A percentile compares a stretch with the other conserved stretches of the same genome.
phyloP scores from a whole-genome alignment of 176 grass and related monocot genomes.

The Rhynchospora breviuscula region DNA sequence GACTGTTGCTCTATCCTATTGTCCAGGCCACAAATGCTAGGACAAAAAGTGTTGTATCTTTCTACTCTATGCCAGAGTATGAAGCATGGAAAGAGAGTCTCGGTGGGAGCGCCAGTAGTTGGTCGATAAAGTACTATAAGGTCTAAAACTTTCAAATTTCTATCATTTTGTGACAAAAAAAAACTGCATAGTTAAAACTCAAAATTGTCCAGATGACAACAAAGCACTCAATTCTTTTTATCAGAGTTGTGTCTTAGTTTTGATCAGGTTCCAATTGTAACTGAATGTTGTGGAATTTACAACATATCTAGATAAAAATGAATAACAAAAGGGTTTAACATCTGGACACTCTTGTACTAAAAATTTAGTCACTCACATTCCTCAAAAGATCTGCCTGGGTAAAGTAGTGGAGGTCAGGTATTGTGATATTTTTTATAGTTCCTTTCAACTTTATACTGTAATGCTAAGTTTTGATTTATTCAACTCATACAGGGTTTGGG shows the following conservation, averaged over 20 bases:
- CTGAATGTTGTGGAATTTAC: background rate
- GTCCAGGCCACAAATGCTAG: constrained; percentile 52
- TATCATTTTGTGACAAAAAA: background rate
- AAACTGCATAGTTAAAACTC: background rate
- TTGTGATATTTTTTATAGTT: background rate
- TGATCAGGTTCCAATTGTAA: background rate
- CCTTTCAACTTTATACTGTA: background rate
- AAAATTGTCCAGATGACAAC: background rate
- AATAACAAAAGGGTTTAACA: background rate
- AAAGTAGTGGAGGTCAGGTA: background rate
- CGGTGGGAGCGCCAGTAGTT: constrained; percentile 46
- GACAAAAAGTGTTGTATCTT: constrained; percentile 27
- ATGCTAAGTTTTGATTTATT: background rate
- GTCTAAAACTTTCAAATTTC: constrained; percentile 27
- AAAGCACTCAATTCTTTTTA: background rate
- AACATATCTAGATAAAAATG: background rate
- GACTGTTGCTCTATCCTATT: background rate
- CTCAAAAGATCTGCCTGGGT: background rate
- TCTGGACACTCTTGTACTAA: background rate
- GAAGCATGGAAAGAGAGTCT: constrained; percentile 70
- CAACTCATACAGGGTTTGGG: constrained; percentile 53
- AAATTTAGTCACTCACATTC: background rate
- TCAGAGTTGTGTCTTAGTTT: background rate
- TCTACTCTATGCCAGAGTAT: constrained; percentile 91
- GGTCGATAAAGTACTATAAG: constrained; percentile 90